Conservation (phyloP, 2,329 filamentous ascomycete genomes). For the Penicillium sp. region DNA sequence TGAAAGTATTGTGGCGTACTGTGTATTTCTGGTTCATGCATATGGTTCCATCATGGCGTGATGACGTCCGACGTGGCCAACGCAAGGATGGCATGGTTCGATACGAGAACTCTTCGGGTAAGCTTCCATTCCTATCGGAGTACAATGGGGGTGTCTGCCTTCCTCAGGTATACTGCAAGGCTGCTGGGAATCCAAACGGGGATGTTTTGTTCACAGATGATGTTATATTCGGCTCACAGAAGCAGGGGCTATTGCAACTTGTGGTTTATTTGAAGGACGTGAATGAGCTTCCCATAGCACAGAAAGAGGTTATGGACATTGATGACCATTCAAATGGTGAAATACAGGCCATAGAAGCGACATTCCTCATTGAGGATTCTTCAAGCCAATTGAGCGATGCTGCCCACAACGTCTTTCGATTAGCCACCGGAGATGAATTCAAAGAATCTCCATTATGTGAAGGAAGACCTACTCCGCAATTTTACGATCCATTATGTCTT, state of each 20-base stretch:
- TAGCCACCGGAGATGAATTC: neutral
- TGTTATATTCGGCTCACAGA: neutral
- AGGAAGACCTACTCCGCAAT: neutral
- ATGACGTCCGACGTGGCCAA: constrained; percentile 30
- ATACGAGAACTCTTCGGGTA: constrained; percentile 29
- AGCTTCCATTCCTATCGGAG: constrained; percentile 28
- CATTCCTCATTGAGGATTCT: neutral
- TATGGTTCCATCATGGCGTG: constrained; percentile 32
- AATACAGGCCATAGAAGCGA: neutral
- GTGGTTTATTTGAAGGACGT: neutral
- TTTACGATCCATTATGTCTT: neutral
- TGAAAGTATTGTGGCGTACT: constrained; percentile 35
- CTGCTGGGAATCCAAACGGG: neutral
- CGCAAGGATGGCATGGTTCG: constrained; percentile 32
- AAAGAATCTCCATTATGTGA: neutral
- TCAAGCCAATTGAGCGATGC: neutral
- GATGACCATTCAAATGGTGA: neutral
- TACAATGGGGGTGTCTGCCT: neutral
- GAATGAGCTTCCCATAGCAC: neutral
- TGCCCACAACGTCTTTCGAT: neutral
- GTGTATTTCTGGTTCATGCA: constrained; percentile 35
- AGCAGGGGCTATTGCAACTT: neutral
- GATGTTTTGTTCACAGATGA: neutral
- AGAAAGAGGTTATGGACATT: neutral
- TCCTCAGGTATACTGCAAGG: neutral